Conservation (phyloP, 129 eudicot species). For the Saposhnikovia divaricata region DNA sequence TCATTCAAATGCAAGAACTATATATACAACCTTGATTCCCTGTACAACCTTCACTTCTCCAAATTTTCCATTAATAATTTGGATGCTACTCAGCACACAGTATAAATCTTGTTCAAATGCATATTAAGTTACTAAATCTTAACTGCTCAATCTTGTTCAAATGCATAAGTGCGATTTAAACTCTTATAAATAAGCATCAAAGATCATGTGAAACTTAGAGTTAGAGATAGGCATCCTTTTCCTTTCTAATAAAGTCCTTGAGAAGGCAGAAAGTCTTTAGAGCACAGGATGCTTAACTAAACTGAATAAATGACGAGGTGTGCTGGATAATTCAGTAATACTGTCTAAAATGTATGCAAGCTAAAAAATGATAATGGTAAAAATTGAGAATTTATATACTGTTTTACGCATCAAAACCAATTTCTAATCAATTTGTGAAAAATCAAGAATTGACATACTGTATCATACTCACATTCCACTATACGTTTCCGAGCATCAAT, state of each 20-base stretch:
- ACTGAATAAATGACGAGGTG: background rate
- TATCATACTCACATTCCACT: conserved; percentile 65
- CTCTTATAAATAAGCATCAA: background rate
- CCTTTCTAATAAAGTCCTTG: background rate
- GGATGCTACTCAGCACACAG: too few relatives aligned
- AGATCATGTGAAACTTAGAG: too few relatives aligned
- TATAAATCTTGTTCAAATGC: background rate
- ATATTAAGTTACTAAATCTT: background rate
- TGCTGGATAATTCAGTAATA: background rate
- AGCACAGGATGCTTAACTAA: background rate
- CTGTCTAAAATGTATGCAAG: background rate
- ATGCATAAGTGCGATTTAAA: background rate
- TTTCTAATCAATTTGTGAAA: too few relatives aligned
- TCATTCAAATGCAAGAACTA: background rate
- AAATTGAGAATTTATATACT: background rate
- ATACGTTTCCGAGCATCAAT: conserved; percentile 86
- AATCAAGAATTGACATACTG: background rate
- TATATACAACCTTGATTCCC: background rate
- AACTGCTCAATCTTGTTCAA: conserved; percentile 85
- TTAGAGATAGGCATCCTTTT: background rate
- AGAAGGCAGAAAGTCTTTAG: background rate
- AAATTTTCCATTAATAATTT: background rate
- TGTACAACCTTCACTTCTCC: background rate
- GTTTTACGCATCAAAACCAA: too few relatives aligned
- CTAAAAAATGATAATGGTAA: too few relatives aligned